Evolutionary conservation across 495 filamentous ascomycete species (phyloP), one percentile per base, ranked within the genome.

Genomic region (Aspergillus carlsbadensis): DNA sequence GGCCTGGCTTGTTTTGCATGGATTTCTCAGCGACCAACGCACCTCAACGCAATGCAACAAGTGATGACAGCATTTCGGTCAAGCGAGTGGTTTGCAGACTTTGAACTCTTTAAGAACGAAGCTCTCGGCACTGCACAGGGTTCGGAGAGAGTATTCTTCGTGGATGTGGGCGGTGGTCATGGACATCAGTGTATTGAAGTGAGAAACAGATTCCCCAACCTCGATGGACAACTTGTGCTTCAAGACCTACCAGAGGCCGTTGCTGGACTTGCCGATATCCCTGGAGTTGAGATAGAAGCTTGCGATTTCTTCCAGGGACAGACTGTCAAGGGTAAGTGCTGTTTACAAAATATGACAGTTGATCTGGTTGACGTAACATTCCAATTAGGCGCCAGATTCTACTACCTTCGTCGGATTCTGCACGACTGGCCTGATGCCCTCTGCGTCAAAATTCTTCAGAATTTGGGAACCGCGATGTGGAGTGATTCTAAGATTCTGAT

Each of bases 111-210:
- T 10, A 45, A 67, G 1, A 56, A 34, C 17, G 61, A n/a, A 10
- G 41, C 59, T 45, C 29, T 35, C 35, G 14, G 10, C 35, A 56
- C 3, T 53, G 49, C 2, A 35, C n/a, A 6, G 6, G 11, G 33
- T 57, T 45, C 47, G 6, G 57, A 69, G 2, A 61, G 41, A 24
- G 54, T 60, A 3, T 59, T 82, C 33, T 70, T 81, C 29, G 79
- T 86, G 13, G 78, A 86, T 52, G 66, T 85, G 0, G 81, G 81
- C 8, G 80, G 83, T 35, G 70, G 77, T 1, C 65, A 76, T 26
- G 82, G 82, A n/a, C 77, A 85, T 21, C 79, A 84, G 42, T 72
- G 71, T 41, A 64, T 68, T 26, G 65, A 65, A 8, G 74, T 86
- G 21, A 69, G 66, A 33, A 64, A 74, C 42, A 74, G 65, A 44